Percentiles rank a stretch among this genome's conserved stretches.
phyloP scores from a whole-genome alignment of 179 eudicot genomes.

The Silene noctiflora region DNA sequence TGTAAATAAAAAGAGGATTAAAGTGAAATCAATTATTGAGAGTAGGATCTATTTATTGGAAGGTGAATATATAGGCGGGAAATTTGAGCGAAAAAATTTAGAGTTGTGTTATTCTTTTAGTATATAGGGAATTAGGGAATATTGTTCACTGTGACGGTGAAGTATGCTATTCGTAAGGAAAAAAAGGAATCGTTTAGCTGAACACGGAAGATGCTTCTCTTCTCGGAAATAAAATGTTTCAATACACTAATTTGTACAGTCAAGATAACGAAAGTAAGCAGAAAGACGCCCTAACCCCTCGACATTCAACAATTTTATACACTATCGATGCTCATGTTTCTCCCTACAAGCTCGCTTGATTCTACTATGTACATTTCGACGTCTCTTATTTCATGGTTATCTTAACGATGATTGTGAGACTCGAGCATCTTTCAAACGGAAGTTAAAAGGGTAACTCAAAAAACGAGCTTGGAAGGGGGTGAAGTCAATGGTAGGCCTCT shows the following conservation, averaged over 20 bases:
- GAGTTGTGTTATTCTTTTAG: too few relatives aligned
- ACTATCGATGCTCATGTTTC: conserved; percentile 32
- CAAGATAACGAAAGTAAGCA: conserved; percentile 23
- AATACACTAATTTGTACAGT: conserved; percentile 61
- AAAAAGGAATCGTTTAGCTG: not conserved
- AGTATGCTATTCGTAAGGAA: too few relatives aligned
- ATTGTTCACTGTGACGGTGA: too few relatives aligned
- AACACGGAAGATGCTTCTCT: conserved; percentile 8
- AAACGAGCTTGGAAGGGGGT: conserved; percentile 20
- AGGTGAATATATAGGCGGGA: too few relatives aligned
- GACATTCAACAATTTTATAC: conserved; percentile 29
- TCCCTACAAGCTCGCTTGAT: not conserved
- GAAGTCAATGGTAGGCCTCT: conserved; percentile 43
- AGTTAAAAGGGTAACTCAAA: not conserved
- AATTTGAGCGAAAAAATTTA: too few relatives aligned
- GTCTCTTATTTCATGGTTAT: conserved; percentile 45
- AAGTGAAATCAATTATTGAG: too few relatives aligned
- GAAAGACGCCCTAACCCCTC: conserved; percentile 28
- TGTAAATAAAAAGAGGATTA: too few relatives aligned
- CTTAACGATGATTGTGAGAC: conserved; percentile 27
- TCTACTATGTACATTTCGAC: conserved; percentile 30
- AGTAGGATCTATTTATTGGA: too few relatives aligned
- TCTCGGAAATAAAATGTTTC: not conserved
- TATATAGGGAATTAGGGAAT: too few relatives aligned
- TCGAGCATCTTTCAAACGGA: conserved; percentile 18